These are phyloP conservation scores for Gynochthodes officinalis DNA, from an alignment of 257 asterid species.

Conservation along the genomic window DNA sequence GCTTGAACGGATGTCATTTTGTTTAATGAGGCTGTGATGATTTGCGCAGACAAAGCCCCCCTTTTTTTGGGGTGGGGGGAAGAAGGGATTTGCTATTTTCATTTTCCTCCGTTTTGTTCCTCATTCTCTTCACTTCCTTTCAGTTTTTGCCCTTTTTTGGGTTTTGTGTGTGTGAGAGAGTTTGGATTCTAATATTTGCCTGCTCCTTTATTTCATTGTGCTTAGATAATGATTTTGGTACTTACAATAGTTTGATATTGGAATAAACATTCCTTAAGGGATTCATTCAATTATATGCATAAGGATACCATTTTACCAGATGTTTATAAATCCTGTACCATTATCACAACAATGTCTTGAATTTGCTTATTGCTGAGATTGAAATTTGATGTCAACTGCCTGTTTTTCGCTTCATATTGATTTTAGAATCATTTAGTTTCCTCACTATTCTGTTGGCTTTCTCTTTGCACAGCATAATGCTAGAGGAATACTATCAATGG, in stretches of 20 bases:
- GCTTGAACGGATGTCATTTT: background rate
- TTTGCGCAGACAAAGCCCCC: background rate
- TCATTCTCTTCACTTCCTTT: background rate
- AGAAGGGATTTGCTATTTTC: background rate
- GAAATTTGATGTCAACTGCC: background rate
- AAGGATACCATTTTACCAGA: background rate
- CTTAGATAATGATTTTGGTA: background rate
- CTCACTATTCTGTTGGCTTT: background rate
- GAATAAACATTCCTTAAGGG: background rate
- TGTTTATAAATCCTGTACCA: background rate
- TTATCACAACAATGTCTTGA: background rate
- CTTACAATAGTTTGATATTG: background rate
- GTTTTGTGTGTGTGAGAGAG: too few species aligned
- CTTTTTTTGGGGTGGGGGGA: background rate
- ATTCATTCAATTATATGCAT: background rate
- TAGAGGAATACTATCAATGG: slow-evolving; percentile 92
- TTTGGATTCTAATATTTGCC: background rate
- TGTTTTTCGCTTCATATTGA: background rate
- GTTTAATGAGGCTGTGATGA: background rate
- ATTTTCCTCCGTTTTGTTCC: background rate
- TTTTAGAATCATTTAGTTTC: background rate
- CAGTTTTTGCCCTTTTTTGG: background rate
- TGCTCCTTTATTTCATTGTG: background rate
- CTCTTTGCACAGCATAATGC: slow-evolving; percentile 78
- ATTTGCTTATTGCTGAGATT: background rate